Percentiles rank a stretch among this genome's conserved stretches.
Evolutionary conservation across 2,329 filamentous ascomycete genomes (phyloP).

Genomic region (Sporothrix inflata): DNA sequence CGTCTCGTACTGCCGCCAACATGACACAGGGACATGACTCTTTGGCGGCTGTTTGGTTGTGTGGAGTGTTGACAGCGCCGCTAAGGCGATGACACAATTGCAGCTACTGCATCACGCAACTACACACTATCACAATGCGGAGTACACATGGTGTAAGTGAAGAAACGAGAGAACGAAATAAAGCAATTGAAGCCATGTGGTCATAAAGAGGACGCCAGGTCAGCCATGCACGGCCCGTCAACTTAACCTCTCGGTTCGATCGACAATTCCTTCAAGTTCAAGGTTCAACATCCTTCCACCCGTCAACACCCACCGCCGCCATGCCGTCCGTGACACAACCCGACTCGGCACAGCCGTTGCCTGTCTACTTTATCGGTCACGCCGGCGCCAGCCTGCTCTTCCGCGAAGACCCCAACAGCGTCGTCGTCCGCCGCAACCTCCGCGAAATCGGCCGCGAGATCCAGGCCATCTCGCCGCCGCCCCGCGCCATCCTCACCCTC

Average conservation of each 20-base stretch:
- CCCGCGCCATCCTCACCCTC: conserved; percentile 19
- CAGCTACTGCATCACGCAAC: conserved; percentile 22
- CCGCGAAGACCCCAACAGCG: conserved; percentile 7
- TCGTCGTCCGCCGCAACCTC: not conserved
- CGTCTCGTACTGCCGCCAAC: not conserved
- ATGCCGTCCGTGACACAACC: conserved; percentile 3
- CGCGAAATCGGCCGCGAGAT: conserved; percentile 23
- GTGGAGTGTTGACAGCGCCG: not conserved
- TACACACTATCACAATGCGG: not conserved
- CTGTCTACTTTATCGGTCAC: conserved; percentile 26
- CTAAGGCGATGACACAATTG: conserved; percentile 17
- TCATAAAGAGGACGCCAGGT: not conserved
- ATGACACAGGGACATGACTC: not conserved
- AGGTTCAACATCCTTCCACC: not conserved
- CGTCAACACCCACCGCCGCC: not conserved
- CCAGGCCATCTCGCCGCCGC: conserved; percentile 9
- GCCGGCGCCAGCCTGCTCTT: conserved; percentile 24
- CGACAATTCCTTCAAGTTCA: not conserved
- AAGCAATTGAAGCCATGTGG: not conserved
- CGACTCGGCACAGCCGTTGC: not conserved
- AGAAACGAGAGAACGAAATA: not conserved
- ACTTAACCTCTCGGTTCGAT: not conserved
- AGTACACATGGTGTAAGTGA: not conserved
- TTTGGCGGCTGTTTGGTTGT: not conserved
- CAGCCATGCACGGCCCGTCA: not conserved